Conservation (phyloP, 192 early-diverging fungal species). For the Coemansia furcata region DNA sequence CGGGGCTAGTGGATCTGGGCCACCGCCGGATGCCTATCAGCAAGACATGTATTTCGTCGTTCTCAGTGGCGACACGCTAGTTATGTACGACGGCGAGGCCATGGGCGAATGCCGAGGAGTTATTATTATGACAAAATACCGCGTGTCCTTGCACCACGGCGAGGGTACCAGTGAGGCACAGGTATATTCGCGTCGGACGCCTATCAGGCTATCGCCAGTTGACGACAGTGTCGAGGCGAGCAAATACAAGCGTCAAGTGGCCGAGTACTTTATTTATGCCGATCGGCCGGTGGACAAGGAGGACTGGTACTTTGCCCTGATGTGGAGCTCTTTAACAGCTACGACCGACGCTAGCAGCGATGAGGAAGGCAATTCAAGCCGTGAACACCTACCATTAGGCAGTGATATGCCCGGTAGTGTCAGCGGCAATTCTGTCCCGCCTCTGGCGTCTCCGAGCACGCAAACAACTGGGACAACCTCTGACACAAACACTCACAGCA, state of each 20-base stretch:
- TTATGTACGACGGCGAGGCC: constrained; percentile 78
- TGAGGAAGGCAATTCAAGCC: constrained; percentile 21
- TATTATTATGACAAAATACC: constrained; percentile 67
- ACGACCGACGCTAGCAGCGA: constrained; percentile 23
- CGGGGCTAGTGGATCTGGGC: constrained; percentile 10
- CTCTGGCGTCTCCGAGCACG: not conserved
- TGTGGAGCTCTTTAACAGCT: constrained; percentile 59
- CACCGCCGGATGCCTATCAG: constrained; percentile 9
- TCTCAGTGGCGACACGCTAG: constrained; percentile 75
- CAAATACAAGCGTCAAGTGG: constrained; percentile 28
- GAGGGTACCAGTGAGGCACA: constrained; percentile 59
- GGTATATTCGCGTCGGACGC: constrained; percentile 59
- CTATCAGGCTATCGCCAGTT: constrained; percentile 48
- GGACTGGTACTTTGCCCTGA: constrained; percentile 84
- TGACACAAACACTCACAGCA: not conserved
- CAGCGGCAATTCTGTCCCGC: not conserved
- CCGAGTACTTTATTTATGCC: constrained; percentile 59
- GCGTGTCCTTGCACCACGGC: constrained; percentile 57
- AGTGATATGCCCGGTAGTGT: not conserved
- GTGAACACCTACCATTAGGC: not conserved
- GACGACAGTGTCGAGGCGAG: constrained; percentile 13
- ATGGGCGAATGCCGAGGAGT: constrained; percentile 76
- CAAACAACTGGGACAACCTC: not conserved
- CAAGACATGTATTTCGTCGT: constrained; percentile 68
- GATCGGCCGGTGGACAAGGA: constrained; percentile 75